These are phyloP conservation scores for Neospora caninum DNA, from an alignment of 169 alveolate genomes.

Conservation along the genomic window DNA sequence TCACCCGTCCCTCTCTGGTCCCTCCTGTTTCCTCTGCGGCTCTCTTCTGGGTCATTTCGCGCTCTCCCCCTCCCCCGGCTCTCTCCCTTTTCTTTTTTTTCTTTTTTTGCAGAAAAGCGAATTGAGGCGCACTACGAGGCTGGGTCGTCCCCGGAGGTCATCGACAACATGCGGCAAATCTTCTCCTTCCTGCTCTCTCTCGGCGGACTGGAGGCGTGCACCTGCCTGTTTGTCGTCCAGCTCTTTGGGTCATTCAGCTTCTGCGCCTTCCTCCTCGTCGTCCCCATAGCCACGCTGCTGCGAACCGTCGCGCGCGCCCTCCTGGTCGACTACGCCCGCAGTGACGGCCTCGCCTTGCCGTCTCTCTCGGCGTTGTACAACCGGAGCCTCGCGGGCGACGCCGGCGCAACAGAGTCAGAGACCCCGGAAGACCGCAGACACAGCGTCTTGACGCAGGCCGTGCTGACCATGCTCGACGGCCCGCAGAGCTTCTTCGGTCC, in stretches of 20 bases:
- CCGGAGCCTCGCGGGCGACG: neutral
- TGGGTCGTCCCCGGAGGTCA: neutral
- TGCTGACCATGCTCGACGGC: neutral
- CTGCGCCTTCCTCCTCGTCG: neutral
- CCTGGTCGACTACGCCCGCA: neutral
- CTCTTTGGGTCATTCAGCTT: neutral
- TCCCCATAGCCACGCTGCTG: neutral
- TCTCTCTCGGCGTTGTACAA: neutral
- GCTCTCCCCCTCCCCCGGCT: no score
- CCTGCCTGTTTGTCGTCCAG: neutral
- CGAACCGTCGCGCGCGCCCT: neutral
- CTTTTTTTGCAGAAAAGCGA: neutral
- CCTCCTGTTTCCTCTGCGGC: no score
- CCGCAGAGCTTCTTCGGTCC: conserved; percentile 10
- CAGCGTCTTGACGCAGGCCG: neutral
- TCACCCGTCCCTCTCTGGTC: no score
- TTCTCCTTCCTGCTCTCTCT: neutral
- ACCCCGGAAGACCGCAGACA: neutral
- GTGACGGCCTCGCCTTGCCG: neutral
- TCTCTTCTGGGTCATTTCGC: no score
- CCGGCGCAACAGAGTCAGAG: neutral
- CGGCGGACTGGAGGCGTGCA: neutral
- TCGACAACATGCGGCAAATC: neutral
- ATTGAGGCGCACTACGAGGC: neutral
- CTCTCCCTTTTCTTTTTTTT: neutral